Base-by-base conservation (phyloP, 345 rosid species). In the Corchorus capsularis region DNA sequence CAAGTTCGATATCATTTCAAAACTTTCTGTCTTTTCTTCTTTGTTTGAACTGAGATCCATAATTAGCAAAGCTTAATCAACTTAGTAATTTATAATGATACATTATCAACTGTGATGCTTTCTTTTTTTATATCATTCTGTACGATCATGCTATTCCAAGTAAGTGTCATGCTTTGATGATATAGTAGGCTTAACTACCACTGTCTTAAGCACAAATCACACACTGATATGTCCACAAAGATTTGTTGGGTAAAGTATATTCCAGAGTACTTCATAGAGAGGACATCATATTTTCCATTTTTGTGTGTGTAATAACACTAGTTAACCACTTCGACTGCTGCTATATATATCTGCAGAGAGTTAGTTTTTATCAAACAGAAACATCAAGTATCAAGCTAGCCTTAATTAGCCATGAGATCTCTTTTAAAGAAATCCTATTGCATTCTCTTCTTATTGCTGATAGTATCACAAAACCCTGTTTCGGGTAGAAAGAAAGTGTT, bases 381-480 rank as follows among this genome's bases (percentile, higher is more conserved):
- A 41, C 53, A 14, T 13, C 19, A 0, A 15, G 11, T n/a, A 1
- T 43, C 20, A 55, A 57, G 12, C 35, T 59, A 46, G 19, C 46
- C 34, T 20, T 11, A 43, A 13, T 35, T 17, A 43, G 17, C 63
- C 64, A 83, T 80, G 86, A 73, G 37, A 75, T 63, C 5, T 2
- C 56, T 41, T 63, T 68, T 27, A 17, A 10, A 27, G 52, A 83
- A 20, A 63, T 72, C 37, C 57, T 78, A 6, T 37, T 70, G 46
- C 71, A 17, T 77, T 77, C 3, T 72, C 49, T 55, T 86, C 55
- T 49, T 80, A 64, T 68, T 69, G 74, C 46, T 83, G 5, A 64
- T 82, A 2, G 66, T 78, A 14, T 75, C 85, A 8, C 79, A 80
- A n/a, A 41, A 15, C 22, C 75, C 85, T 2, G 83, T 65, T 73